These are phyloP conservation scores for Elaeagnus macrophylla DNA, from an alignment of 306 rosid species.

Conservation along the genomic window DNA sequence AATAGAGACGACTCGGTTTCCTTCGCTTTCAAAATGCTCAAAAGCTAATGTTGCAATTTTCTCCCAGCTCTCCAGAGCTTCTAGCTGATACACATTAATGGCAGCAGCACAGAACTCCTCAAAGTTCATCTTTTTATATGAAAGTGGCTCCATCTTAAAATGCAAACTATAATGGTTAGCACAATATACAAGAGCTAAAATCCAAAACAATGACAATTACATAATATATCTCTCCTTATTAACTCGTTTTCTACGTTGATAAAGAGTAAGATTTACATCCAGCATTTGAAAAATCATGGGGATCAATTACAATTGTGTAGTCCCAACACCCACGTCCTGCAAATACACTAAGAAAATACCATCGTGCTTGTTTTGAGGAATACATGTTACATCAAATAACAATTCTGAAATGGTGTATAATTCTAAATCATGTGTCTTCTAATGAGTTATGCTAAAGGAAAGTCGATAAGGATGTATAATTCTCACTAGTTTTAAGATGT, in stretches of 20 bases:
- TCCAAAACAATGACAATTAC: background rate
- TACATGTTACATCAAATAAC: conserved; percentile 1
- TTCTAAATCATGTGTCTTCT: no score
- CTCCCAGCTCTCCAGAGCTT: conserved; percentile 82
- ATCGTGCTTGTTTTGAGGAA: background rate
- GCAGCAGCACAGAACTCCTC: conserved; percentile 94
- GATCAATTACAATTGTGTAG: no score
- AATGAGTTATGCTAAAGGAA: background rate
- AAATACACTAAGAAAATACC: background rate
- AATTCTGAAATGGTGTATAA: no score
- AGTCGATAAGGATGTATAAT: conserved; percentile 1
- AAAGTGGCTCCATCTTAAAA: conserved; percentile 70
- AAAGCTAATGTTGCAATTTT: conserved; percentile 60
- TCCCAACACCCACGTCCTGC: background rate
- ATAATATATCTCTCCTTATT: background rate
- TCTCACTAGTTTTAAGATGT: conserved; percentile 68
- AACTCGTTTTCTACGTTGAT: no score
- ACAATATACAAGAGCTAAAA: background rate
- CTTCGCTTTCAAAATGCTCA: conserved; percentile 58
- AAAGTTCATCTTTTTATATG: conserved; percentile 62
- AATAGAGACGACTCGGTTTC: conserved; percentile 69
- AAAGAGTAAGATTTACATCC: no score
- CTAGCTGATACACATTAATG: conserved; percentile 77
- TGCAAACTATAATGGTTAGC: conserved; percentile 19
- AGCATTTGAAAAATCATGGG: no score